phyloP scores from a whole-genome alignment of 495 filamentous ascomycete genomes.

The Neurospora africana region DNA sequence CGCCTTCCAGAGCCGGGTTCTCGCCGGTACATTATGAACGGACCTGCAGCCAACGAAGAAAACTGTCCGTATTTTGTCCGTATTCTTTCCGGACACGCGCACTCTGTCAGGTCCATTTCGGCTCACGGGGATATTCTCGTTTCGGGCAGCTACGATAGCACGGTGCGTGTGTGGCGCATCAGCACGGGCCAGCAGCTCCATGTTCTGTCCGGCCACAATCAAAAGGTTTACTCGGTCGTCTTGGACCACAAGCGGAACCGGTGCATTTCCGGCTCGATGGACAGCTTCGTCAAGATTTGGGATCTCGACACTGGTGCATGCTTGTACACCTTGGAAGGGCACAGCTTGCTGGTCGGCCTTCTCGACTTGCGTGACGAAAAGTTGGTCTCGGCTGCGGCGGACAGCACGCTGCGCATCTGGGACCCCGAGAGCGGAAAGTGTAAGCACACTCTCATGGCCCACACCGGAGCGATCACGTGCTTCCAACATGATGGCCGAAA shows the following conservation, averaged over 20 bases:
- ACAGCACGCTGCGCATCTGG: conserved; percentile 94
- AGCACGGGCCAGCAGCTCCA: conserved; percentile 87
- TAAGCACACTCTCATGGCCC: conserved; percentile 77
- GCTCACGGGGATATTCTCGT: conserved; percentile 94
- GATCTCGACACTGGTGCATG: conserved; percentile 80
- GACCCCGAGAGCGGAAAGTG: conserved; percentile 90
- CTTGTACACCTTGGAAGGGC: conserved; percentile 85
- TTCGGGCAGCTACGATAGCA: conserved; percentile 96
- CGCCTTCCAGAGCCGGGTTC: conserved; percentile 79
- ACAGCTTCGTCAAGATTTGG: conserved; percentile 97
- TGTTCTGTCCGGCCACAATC: conserved; percentile 74
- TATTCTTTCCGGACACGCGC: conserved; percentile 71
- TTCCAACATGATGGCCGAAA: conserved; percentile 98
- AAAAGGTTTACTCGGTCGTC: conserved; percentile 98
- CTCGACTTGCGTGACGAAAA: conserved; percentile 79
- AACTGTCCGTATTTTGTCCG: conserved; percentile 94
- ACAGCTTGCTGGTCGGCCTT: conserved; percentile 86
- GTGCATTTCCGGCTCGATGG: conserved; percentile 98
- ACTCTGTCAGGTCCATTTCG: conserved; percentile 96
- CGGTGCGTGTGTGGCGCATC: conserved; percentile 94
- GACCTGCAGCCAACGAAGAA: conserved; percentile 62
- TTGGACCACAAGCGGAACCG: conserved; percentile 84
- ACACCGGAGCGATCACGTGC: conserved; percentile 96
- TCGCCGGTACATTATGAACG: conserved; percentile 61
- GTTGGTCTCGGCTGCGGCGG: conserved; percentile 89